Percentiles rank a stretch among this genome's conserved stretches.
Evolutionary conservation across 441 rosid species (phyloP).

Genomic region (Pelargonium citronellum): DNA sequence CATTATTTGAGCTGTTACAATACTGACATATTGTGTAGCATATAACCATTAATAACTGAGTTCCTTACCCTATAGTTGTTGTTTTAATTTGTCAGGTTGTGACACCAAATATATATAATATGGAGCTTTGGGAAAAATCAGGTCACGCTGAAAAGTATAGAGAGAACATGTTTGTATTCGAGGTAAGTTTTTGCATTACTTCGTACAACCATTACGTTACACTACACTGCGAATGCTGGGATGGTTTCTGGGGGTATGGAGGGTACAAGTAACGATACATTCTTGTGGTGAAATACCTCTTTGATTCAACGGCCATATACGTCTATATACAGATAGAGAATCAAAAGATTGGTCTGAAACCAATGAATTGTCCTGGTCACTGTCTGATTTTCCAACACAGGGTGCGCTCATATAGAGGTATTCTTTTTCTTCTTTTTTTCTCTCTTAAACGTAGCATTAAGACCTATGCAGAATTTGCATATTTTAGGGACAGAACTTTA

Average conservation of each 20-base stretch:
- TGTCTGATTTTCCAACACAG: slow-evolving; percentile 91
- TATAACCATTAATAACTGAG: background rate
- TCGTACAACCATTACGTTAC: too few relatives aligned
- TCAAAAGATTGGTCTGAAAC: slow-evolving; percentile 93
- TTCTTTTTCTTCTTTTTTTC: too few relatives aligned
- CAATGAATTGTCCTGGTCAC: slow-evolving; percentile 99
- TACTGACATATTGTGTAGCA: background rate
- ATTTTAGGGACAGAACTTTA: too few relatives aligned
- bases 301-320: too few relatives aligned
- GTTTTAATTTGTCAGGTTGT: slow-evolving; percentile 55
- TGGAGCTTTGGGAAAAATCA: slow-evolving; percentile 96
- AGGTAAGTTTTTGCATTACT: slow-evolving; percentile 40
- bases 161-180: slow-evolving; percentile 92
- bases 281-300: slow-evolving; percentile 9
- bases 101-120: slow-evolving; percentile 87
- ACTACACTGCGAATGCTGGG: too few relatives aligned
- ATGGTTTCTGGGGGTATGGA: too few relatives aligned
- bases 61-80: slow-evolving; percentile 6
- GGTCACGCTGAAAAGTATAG: slow-evolving; percentile 97
- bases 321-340: slow-evolving; percentile 57
- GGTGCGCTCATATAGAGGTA: slow-evolving; percentile 92
- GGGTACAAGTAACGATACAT: background rate
- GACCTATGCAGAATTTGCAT: too few relatives aligned
- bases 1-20: slow-evolving; percentile 15
- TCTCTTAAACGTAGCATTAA: background rate